A percentile compares a stretch with the other conserved stretches of the same genome.
Conservation (phyloP, 345 rosid species). For the Euphorbia peplus region DNA sequence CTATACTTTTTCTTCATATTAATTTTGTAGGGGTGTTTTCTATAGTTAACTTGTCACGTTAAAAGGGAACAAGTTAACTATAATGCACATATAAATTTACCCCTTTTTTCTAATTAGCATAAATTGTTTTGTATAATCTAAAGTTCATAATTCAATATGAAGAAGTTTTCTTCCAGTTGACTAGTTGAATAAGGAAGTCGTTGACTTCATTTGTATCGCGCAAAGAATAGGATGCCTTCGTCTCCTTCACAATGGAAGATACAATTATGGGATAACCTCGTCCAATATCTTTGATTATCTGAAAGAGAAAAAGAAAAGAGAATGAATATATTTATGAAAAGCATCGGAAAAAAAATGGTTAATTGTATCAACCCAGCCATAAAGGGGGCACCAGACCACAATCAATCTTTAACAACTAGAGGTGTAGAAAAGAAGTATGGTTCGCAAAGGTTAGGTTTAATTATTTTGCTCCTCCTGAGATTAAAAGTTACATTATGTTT, state of each 20-base stretch:
- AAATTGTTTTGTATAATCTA: not conserved
- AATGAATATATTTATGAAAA: not conserved
- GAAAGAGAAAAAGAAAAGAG: not conserved
- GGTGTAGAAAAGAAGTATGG: too few species aligned
- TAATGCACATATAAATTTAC: not conserved
- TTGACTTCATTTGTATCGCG: conserved; percentile 23
- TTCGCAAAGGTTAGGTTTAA: too few species aligned
- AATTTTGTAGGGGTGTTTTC: not conserved
- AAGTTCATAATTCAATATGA: not conserved
- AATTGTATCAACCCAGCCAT: too few species aligned
- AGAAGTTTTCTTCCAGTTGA: not conserved
- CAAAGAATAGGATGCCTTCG: conserved; percentile 48
- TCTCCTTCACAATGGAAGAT: conserved; percentile 42
- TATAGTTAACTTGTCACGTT: not conserved
- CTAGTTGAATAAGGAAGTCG: not conserved
- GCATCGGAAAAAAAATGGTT: not conserved
- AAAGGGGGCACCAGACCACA: too few species aligned
- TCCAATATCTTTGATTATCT: conserved; percentile 39
- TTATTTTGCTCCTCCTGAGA: too few species aligned
- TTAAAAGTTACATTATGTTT: too few species aligned
- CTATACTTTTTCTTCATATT: not conserved
- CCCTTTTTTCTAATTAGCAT: not conserved
- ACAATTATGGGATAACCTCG: conserved; percentile 51
- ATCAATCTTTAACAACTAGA: too few species aligned
- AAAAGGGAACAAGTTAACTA: not conserved